phyloP scores from a whole-genome alignment of 306 rosid genomes.

The Quercus dentata region DNA sequence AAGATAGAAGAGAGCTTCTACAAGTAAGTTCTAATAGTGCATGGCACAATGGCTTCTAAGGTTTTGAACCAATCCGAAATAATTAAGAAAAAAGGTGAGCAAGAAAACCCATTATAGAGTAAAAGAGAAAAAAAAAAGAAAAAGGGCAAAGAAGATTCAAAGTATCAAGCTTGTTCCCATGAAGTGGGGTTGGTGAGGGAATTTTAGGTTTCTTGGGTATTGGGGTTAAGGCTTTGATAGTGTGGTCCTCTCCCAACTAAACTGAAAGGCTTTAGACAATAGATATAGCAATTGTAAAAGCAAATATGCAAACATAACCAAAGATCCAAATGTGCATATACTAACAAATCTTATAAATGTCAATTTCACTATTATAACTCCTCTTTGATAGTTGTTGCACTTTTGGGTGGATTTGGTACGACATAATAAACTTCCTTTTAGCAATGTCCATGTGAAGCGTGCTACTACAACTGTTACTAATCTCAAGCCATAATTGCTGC shows the following conservation, averaged over 20 bases:
- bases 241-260: neutral
- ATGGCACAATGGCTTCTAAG: neutral
- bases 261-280: neutral
- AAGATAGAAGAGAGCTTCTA: neutral
- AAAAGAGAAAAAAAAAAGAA: neutral
- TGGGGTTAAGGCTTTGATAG: neutral
- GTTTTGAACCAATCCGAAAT: too few species aligned
- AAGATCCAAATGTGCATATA: too few species aligned
- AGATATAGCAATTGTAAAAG: neutral
- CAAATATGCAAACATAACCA: neutral
- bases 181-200: neutral
- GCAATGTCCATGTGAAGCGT: neutral
- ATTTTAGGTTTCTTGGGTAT: neutral
- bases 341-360: too few species aligned
- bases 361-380: too few species aligned
- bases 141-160: neutral
- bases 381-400: neutral
- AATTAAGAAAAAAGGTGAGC: neutral
- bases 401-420: neutral
- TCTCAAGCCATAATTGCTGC: slow-evolving; percentile 49
- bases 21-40: neutral
- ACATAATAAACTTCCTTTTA: neutral
- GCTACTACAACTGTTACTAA: neutral
- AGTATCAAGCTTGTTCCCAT: neutral
- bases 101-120: neutral